A percentile compares a stretch with the other conserved stretches of the same genome.
phyloP scores from a whole-genome alignment of 805 yeast species.

The Ogataea sp. region DNA sequence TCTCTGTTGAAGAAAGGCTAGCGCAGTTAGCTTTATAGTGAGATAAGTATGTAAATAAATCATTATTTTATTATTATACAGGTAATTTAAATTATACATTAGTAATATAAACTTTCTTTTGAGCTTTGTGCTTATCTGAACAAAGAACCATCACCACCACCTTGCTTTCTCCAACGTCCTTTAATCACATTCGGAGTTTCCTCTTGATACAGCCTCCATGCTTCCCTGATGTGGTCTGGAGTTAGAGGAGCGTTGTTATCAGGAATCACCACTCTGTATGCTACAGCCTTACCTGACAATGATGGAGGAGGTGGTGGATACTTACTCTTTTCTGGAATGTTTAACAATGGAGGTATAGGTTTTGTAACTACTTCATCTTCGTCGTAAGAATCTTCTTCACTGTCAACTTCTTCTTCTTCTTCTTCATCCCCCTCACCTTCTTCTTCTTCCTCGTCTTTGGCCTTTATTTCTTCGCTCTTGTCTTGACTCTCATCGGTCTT shows the following conservation, averaged over 20 bases:
- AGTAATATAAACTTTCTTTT: too few species aligned
- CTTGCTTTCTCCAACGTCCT: constrained; percentile 64
- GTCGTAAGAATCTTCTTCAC: constrained; percentile 7
- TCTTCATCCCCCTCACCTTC: constrained; percentile 18
- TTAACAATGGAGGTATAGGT: constrained; percentile 14
- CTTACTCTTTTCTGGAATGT: background rate
- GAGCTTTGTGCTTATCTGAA: constrained; percentile 42
- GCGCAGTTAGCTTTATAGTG: background rate
- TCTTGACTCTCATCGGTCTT: too few species aligned
- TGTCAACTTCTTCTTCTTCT: background rate
- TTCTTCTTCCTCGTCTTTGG: constrained; percentile 23
- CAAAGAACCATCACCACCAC: constrained; percentile 62
- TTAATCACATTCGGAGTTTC: constrained; percentile 57
- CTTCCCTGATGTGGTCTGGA: constrained; percentile 84
- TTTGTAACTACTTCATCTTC: constrained; percentile 9
- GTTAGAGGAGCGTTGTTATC: constrained; percentile 44
- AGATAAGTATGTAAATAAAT: too few species aligned
- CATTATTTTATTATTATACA: background rate
- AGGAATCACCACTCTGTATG: background rate
- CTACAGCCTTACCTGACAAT: background rate
- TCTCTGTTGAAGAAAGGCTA: background rate
- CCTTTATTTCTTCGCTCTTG: constrained; percentile 12
- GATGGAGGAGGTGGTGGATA: background rate
- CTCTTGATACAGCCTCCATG: constrained; percentile 68
- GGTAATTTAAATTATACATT: too few species aligned